Evolutionary conservation across 345 rosid genomes (phyloP).

Genomic region (Tarenaya hassleriana): DNA sequence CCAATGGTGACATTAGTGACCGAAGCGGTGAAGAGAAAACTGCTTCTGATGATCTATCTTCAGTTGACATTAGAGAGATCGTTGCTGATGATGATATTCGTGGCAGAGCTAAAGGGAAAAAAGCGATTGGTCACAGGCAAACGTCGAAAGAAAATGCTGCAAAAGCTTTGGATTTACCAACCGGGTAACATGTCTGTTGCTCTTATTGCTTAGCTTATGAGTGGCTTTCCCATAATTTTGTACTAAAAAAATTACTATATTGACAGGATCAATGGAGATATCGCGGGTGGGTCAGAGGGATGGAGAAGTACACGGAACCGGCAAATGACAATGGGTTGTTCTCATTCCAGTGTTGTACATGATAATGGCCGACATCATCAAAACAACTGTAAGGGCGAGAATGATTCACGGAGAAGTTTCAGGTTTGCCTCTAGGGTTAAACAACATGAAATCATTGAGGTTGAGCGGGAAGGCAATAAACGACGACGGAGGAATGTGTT

Average conservation of each 20-base stretch:
- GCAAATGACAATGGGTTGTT: constrained; percentile 14
- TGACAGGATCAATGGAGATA: constrained; percentile 23
- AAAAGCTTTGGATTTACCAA: neutral
- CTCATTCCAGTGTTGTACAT: neutral
- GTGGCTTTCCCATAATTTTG: constrained; percentile 14
- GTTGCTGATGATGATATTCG: constrained; percentile 35
- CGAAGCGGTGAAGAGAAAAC: constrained; percentile 21
- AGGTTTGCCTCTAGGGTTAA: constrained; percentile 23
- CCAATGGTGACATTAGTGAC: constrained; percentile 18
- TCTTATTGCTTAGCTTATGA: neutral
- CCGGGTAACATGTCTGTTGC: constrained; percentile 40
- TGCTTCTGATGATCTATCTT: constrained; percentile 26
- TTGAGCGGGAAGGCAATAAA: constrained; percentile 30
- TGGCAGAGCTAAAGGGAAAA: constrained; percentile 49
- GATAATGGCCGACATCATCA: constrained; percentile 14
- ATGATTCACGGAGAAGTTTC: constrained; percentile 19
- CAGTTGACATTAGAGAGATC: constrained; percentile 35
- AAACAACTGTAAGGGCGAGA: constrained; percentile 24
- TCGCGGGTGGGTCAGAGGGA: constrained; percentile 30
- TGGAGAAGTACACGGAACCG: constrained; percentile 55
- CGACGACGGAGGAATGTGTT: constrained; percentile 37
- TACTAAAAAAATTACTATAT: constrained; percentile 17
- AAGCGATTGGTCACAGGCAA: constrained; percentile 19
- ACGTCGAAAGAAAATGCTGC: too few relatives aligned
- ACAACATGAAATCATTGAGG: constrained; percentile 19